Evolutionary conservation across 768 basidiomycete genomes (phyloP), one percentile per base, ranked within the genome.

Genomic region (Amanita subjunquillea): DNA sequence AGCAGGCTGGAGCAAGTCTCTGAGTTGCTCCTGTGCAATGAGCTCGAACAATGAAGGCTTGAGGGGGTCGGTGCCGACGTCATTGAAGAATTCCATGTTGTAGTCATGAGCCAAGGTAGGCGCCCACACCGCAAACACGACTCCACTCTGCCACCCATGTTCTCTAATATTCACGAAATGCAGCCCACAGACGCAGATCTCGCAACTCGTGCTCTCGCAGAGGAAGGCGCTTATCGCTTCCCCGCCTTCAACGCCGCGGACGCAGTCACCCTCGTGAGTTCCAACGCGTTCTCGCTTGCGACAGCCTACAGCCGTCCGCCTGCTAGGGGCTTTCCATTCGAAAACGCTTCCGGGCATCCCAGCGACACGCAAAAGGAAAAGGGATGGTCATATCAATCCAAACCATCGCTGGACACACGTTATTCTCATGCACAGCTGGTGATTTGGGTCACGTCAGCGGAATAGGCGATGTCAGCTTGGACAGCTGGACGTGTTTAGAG

Each of bases 1-100:
- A 12, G 94, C 92, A 32, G 95, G 95, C 61, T 97, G 94, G 10
- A 98, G 75, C 6, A 96, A 75, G 63, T 94, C 91, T 54, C 87
- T 73, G 17, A 98, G 79, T 64, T 97, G 93, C 58, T 96, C 94
- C 65, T 96, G 90, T 6, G 91, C 92, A 37, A 96, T 74, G 9
- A 97, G 79, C 63, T 97, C 94, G 60, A 95, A 97, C 12, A 96
- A 67, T 9, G 88, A 87, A 2, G 88, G 88, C 56, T 86, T 86
- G 44, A 82, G 67, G 22, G 85, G 77, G 61, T 90, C 85, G 7
- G 76, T 74, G 29, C 86, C 87, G 6, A 81, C 70, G 59, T 87
- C 83, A 59, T 84, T 85, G 69, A 86, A 87, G 72, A 90, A 90
- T 63, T 91, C 85, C 88, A 91, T 91, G 25, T 41, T 38, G 34